These are phyloP conservation scores for Tulasnella sp. DNA, from an alignment of 768 basidiomycete genomes.

Conservation along the genomic window DNA sequence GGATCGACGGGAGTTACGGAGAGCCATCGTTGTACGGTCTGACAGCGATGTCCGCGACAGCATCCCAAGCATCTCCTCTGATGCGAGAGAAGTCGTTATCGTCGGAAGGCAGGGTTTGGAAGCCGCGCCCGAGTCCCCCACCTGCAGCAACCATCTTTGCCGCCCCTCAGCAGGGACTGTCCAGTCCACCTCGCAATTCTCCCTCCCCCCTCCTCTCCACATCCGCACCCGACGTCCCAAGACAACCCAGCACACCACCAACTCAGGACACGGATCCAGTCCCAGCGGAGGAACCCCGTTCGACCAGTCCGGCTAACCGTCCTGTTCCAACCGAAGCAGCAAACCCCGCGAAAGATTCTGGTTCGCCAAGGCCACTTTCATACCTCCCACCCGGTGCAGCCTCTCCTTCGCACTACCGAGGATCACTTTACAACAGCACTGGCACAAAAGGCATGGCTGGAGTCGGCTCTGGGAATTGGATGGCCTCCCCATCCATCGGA, in stretches of 20 bases:
- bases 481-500: neutral
- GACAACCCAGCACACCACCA: constrained; percentile 12
- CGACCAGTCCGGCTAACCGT: constrained; percentile 13
- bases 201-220: neutral
- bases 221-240: constrained; percentile 2
- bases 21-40: constrained; percentile 13
- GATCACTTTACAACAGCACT: neutral
- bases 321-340: constrained; percentile 5
- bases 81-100: constrained; percentile 7
- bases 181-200: constrained; percentile 11
- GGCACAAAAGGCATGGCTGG: constrained; percentile 11
- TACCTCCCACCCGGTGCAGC: constrained; percentile 27
- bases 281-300: neutral
- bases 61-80: neutral
- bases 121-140: constrained; percentile 9
- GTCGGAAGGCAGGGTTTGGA: constrained; percentile 15
- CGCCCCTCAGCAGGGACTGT: constrained; percentile 5
- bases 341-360: constrained; percentile 13
- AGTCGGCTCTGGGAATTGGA: constrained; percentile 31
- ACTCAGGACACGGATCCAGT: constrained; percentile 19
- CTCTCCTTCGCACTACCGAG: constrained; percentile 7
- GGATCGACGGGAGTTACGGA: neutral
- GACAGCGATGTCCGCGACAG: neutral
- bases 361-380: constrained; percentile 1
- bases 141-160: constrained; percentile 1